Percentiles rank a stretch among this genome's conserved stretches.
Evolutionary conservation across 768 basidiomycete genomes (phyloP).

Genomic region (Pleurotus ostreatus): DNA sequence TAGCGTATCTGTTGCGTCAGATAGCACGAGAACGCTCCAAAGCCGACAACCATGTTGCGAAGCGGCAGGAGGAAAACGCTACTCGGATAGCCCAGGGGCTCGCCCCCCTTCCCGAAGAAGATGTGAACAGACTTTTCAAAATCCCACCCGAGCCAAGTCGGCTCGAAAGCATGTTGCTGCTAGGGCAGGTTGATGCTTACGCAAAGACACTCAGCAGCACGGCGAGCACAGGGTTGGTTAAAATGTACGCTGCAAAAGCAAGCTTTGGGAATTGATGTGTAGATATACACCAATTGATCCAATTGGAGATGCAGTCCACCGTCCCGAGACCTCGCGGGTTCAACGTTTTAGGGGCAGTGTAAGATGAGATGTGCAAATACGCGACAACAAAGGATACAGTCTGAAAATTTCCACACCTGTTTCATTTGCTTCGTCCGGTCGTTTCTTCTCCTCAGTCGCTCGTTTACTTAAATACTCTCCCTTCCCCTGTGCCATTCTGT

Average conservation of each 20-base stretch:
- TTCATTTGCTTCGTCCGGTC: background rate
- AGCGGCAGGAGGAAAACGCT: constrained; percentile 87
- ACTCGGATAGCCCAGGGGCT: constrained; percentile 77
- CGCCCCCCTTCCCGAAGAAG: constrained; percentile 83
- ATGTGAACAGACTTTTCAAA: constrained; percentile 80
- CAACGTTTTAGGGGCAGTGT: background rate
- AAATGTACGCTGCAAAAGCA: constrained; percentile 73
- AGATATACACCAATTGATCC: background rate
- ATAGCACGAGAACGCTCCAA: constrained; percentile 80
- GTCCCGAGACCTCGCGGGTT: background rate
- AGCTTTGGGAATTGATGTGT: constrained; percentile 15
- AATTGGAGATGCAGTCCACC: background rate
- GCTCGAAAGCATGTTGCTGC: constrained; percentile 78
- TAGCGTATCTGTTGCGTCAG: constrained; percentile 83
- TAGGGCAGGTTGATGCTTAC: constrained; percentile 86
- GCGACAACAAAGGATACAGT: background rate
- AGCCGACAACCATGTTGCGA: constrained; percentile 76
- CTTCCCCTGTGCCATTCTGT: constrained; percentile 13
- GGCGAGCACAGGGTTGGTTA: constrained; percentile 65
- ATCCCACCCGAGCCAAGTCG: constrained; percentile 86
- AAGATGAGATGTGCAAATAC: background rate
- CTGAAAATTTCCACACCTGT: background rate
- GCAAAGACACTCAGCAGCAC: constrained; percentile 71
- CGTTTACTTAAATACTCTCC: background rate
- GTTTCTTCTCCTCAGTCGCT: constrained; percentile 8